These are phyloP conservation scores for Hansenula anomala DNA, from an alignment of 1,139 yeast genomes.

Conservation along the genomic window DNA sequence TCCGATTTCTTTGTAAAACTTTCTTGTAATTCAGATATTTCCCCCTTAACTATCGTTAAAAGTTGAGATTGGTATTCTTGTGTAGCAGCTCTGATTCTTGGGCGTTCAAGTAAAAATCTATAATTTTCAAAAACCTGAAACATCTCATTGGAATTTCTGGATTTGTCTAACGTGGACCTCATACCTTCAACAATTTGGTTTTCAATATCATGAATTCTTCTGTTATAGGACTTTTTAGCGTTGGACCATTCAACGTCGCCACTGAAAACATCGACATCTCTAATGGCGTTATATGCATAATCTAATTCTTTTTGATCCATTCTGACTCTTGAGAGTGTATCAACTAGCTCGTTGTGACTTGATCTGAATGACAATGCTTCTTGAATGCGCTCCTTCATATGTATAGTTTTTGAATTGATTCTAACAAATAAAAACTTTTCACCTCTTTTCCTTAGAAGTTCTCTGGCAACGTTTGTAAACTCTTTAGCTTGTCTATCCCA, in stretches of 20 bases:
- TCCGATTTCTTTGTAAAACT: constrained; percentile 27
- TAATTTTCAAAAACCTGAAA: constrained; percentile 45
- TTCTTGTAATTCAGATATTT: constrained; percentile 36
- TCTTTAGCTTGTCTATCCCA: constrained; percentile 52
- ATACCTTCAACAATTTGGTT: constrained; percentile 37
- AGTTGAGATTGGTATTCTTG: constrained; percentile 51
- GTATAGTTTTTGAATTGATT: constrained; percentile 43
- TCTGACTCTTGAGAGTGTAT: constrained; percentile 28
- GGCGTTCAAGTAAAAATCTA: constrained; percentile 42
- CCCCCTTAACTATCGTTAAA: constrained; percentile 41
- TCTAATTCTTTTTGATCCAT: constrained; percentile 32
- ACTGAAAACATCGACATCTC: constrained; percentile 32
- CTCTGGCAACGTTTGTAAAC: constrained; percentile 63
- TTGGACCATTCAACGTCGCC: constrained; percentile 33
- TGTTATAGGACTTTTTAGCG: constrained; percentile 37
- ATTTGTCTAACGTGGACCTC: constrained; percentile 32
- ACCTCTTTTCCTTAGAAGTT: constrained; percentile 65
- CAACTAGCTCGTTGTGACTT: constrained; percentile 48
- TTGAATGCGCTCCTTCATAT: constrained; percentile 42
- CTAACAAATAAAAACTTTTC: constrained; percentile 69
- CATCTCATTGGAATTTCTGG: constrained; percentile 42
- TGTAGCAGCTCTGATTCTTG: constrained; percentile 47
- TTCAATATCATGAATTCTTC: constrained; percentile 41
- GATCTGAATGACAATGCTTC: constrained; percentile 43
- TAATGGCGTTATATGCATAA: constrained; percentile 36